Conservation (phyloP, 2,329 filamentous ascomycete genomes). For the Alternaria infectoria region DNA sequence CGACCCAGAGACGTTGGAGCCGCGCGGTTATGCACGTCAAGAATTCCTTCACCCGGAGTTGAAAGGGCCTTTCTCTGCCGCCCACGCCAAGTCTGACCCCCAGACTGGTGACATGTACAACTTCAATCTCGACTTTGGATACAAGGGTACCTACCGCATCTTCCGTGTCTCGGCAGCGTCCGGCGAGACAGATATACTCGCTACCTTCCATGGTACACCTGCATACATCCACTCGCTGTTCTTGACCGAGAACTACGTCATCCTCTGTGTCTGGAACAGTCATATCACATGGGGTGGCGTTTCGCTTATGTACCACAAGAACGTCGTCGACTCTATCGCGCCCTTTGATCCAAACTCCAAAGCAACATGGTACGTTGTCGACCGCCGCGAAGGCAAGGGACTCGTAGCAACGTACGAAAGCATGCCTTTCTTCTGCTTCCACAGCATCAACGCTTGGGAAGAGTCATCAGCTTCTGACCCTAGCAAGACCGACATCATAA, state of each 20-base stretch:
- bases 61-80: conserved; percentile 69
- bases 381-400: conserved; percentile 67
- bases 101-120: conserved; percentile 79
- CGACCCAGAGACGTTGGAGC: conserved; percentile 74
- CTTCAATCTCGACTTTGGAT: conserved; percentile 74
- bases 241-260: conserved; percentile 71
- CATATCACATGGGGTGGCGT: conserved; percentile 65
- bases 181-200: conserved; percentile 73
- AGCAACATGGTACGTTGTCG: conserved; percentile 76
- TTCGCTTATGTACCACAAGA: conserved; percentile 68
- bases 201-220: conserved; percentile 64
- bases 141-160: conserved; percentile 67
- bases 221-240: conserved; percentile 88
- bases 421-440: conserved; percentile 77
- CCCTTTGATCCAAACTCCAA: conserved; percentile 64
- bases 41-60: conserved; percentile 69
- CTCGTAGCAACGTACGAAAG: conserved; percentile 73
- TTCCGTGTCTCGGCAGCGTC: conserved; percentile 69
- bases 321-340: conserved; percentile 71
- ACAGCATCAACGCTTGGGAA: conserved; percentile 79
- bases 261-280: conserved; percentile 75
- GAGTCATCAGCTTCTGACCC: conserved; percentile 51
- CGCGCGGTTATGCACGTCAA: conserved; percentile 69
- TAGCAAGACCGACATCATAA: conserved; percentile 62
- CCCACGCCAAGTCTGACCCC: conserved; percentile 76